Base-by-base conservation (phyloP, 306 rosid species). In the Sindora glabra region DNA sequence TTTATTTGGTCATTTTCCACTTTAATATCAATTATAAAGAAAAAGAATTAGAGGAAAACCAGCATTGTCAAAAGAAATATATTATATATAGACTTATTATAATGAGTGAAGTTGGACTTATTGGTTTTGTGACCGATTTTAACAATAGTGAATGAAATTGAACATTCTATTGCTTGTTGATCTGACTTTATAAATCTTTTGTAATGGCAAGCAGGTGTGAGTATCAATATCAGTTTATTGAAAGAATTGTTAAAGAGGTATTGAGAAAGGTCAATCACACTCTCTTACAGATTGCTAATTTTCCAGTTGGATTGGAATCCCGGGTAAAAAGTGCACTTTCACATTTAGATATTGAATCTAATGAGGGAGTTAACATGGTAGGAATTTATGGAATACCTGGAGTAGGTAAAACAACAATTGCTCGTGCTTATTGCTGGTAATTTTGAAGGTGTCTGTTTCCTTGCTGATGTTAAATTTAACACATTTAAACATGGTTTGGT, bases 351-450 rank as follows among this genome's bases (percentile, higher is more conserved):
- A 46, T 66, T 45, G 61, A 55, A 42, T 66, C 56, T 24, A 55
- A 42, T 40, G 27, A 22, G 19, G 13, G 65, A 15, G 55, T 54
- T 19, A 19, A 17, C 24, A 42, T 66, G 63, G 55, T 66, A 5
- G 71, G 63, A 29, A 54, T 52, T 39, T 53, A 30, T 53, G 63
- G 71, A 41, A 26, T 50, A 2, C 40, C 50, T 7, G 72, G 72
- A 3, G 26, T 47, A 19, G 67, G 67, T n/a, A 61, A 64, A 30
- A 50, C 48, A 2, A 64, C 63, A 4, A 53, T 51, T 5, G 61
- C 71, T 8, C 27, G 51, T 24, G 71, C 55, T 1, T 29, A 54
- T 66, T 41, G 45, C 55, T 22, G 40, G 41, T 66, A 33, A 40
- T 11, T 66, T 66, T 55, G 64, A 66, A 8, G 55, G 37, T 7